Base-by-base conservation (phyloP, 805 yeast genomes). In the Candida pseudofarinosa region DNA sequence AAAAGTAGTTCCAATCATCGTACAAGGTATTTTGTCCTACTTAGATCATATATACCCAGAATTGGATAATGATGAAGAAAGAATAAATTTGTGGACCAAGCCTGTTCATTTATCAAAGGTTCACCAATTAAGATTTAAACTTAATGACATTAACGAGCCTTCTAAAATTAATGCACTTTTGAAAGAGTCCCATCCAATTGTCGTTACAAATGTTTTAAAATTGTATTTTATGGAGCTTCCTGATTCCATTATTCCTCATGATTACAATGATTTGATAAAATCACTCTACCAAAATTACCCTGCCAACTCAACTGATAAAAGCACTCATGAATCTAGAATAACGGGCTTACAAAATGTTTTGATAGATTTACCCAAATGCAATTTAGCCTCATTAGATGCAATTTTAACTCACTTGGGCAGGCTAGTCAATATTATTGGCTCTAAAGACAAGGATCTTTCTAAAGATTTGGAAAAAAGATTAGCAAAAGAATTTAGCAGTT, bases 191-290 rank as follows among this genome's bases (percentile, higher is more conserved):
- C 69, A 67, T 28, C 83, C 88, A 1, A 74, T 80, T 38, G 73
- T 79, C 0, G 76, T 85, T 7, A 83, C 89, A 3, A 79, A 83
- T 52, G 80, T 80, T 3, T 70, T 88, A 50, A 84, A 85, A 57
- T 70, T 87, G 30, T 88, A 85, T 61, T 65, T 88, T 20, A 67
- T 87, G 57, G 96, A 88, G 58, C 70, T 88, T 37, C 96, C 96
- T 0, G 88, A 82, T 47, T 82, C 93, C 2, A 59, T 88, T 34
- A 74, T 88, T 3, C 81, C 91, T 1, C 68, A 74, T 43, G 77
- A 76, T 37, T 67, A 77, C 46, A 84, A 81, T 56, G 93, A 85
- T 50, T 65, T 83, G 33, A 70, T 88, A 51, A 81, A 79, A 58
- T 76, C 85, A 1, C 69, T 88, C 39, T 88, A 88, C 59, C 49